Conservation (phyloP, 75 land plant species). For the Ceratopteris richardii region DNA sequence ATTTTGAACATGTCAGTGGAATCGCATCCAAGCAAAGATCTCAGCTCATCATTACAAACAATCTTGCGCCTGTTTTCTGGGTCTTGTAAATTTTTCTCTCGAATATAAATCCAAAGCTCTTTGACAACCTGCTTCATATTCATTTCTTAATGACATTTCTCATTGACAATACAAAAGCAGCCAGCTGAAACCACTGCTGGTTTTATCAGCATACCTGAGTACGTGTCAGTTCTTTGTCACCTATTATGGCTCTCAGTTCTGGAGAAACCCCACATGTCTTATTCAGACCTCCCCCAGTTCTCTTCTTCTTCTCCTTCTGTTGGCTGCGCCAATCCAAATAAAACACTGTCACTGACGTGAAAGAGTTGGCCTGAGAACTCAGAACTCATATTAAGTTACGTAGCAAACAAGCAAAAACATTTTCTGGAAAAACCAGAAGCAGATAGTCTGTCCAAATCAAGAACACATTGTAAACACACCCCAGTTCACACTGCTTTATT, state of each 20-base stretch:
- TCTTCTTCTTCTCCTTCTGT: slow-evolving; percentile 37
- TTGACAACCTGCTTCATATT: slow-evolving; percentile 67
- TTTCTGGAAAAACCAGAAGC: too few species aligned
- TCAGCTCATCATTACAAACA: slow-evolving; percentile 69
- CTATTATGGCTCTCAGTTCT: slow-evolving; percentile 71
- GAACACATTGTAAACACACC: too few species aligned
- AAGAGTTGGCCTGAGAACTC: too few species aligned
- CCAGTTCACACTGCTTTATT: too few species aligned
- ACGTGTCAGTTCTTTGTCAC: slow-evolving; percentile 68
- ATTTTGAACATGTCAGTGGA: slow-evolving; percentile 92
- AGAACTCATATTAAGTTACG: too few species aligned
- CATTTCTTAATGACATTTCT: not conserved
- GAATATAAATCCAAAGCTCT: slow-evolving; percentile 81
- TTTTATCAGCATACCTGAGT: slow-evolving; percentile 64
- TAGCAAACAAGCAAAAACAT: too few species aligned
- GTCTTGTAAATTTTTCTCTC: slow-evolving; percentile 81
- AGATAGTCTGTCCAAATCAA: too few species aligned
- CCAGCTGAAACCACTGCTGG: too few species aligned
- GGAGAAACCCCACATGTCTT: slow-evolving; percentile 84
- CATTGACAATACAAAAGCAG: too few species aligned
- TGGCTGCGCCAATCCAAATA: slow-evolving; percentile 21
- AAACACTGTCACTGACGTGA: not conserved
- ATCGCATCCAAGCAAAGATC: slow-evolving; percentile 46
- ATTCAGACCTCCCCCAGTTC: slow-evolving; percentile 64
- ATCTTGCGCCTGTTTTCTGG: slow-evolving; percentile 79